Conservation (phyloP, 345 rosid genomes). For the Camelina sativa region DNA sequence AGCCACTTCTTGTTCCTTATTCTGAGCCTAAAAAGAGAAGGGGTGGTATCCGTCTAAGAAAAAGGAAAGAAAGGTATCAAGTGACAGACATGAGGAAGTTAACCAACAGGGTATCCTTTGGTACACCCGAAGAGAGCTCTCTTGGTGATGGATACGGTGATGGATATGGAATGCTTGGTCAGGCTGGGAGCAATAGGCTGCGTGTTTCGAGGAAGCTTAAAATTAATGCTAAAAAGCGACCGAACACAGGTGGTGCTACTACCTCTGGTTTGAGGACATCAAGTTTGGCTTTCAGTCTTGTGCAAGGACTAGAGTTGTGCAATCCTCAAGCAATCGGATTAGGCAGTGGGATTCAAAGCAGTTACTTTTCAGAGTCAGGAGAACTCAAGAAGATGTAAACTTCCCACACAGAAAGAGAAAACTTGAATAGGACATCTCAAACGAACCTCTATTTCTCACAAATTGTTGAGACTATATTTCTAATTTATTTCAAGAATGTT, state of each 20-base stretch:
- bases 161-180: conserved; percentile 82
- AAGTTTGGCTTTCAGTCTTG: conserved; percentile 81
- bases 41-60: conserved; percentile 84
- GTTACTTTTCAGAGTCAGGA: conserved; percentile 74
- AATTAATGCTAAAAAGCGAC: conserved; percentile 77
- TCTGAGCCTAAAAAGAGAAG: conserved; percentile 83
- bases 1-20: conserved; percentile 84
- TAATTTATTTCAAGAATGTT: no score
- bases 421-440: background rate
- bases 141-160: conserved; percentile 72
- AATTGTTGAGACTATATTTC: no score
- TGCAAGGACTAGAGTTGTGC: conserved; percentile 84
- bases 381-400: conserved; percentile 58
- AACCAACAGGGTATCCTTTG: conserved; percentile 83
- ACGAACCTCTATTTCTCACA: no score
- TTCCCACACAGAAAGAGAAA: background rate
- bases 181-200: conserved; percentile 80
- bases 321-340: conserved; percentile 72
- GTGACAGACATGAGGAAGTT: conserved; percentile 82
- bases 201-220: conserved; percentile 68
- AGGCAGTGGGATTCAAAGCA: conserved; percentile 77
- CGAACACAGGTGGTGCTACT: conserved; percentile 65
- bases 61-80: conserved; percentile 87
- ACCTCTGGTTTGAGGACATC: conserved; percentile 63
- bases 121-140: conserved; percentile 83